phyloP scores from a whole-genome alignment of 192 early-diverging fungal genomes.

The Coemansia sp. region DNA sequence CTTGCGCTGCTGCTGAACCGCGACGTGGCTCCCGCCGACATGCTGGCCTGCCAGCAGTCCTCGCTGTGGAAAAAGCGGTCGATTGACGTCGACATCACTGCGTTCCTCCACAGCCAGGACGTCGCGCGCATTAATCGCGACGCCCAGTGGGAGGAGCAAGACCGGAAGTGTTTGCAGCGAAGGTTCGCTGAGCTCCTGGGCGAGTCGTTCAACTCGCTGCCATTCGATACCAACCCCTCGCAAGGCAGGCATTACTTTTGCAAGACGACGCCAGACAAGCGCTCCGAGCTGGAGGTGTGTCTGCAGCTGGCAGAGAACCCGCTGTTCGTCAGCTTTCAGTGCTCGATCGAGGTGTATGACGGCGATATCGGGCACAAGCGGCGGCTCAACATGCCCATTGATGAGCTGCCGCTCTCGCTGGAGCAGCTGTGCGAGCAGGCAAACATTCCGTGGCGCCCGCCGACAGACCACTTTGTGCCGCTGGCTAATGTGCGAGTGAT shows the following conservation, averaged over 20 bases:
- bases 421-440: constrained; percentile 50
- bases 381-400: constrained; percentile 51
- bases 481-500: constrained; percentile 46
- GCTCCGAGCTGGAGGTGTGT: constrained; percentile 42
- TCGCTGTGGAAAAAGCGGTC: constrained; percentile 43
- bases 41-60: constrained; percentile 37
- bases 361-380: constrained; percentile 22
- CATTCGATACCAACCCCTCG: constrained; percentile 28
- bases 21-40: constrained; percentile 36
- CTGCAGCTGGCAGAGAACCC: constrained; percentile 53
- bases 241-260: constrained; percentile 54
- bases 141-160: constrained; percentile 37
- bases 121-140: constrained; percentile 41
- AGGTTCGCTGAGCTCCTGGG: constrained; percentile 35
- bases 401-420: constrained; percentile 44
- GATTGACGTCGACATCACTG: constrained; percentile 54
- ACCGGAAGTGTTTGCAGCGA: constrained; percentile 36
- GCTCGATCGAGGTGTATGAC: constrained; percentile 48
- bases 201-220: constrained; percentile 49
- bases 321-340: constrained; percentile 51
- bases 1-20: constrained; percentile 51
- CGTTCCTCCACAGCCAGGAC: constrained; percentile 58
- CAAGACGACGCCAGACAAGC: constrained; percentile 22
- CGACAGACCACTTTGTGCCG: constrained; percentile 54
- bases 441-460: constrained; percentile 44